phyloP scores from a whole-genome alignment of 352 stramenopile genomes.

The Phytophthora colocasiae region DNA sequence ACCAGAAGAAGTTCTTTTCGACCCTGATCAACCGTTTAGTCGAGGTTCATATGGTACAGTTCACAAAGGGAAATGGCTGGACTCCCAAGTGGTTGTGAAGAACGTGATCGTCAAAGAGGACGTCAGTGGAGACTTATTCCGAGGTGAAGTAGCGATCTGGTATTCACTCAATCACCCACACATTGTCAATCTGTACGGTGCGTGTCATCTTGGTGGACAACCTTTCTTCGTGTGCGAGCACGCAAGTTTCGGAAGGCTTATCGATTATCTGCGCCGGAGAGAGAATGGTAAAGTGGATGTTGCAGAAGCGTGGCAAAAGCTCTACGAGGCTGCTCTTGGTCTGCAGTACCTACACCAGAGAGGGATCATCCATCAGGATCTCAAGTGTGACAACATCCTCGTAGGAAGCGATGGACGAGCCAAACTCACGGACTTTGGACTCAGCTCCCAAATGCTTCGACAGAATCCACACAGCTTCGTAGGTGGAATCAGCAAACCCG shows the following conservation, averaged over 20 bases:
- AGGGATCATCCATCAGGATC: neutral
- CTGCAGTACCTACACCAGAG: neutral
- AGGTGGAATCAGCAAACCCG: too few relatives aligned
- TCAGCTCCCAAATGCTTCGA: neutral
- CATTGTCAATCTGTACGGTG: conserved; percentile 42
- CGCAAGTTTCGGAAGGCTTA: conserved; percentile 17
- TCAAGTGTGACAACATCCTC: neutral
- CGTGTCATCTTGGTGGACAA: conserved; percentile 29
- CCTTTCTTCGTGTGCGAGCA: conserved; percentile 41
- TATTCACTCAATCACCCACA: conserved; percentile 39
- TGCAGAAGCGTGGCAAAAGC: neutral
- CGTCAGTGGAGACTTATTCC: conserved; percentile 11
- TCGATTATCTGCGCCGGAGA: conserved; percentile 18
- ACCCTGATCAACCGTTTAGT: neutral
- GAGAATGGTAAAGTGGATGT: neutral
- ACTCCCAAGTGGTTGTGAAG: conserved; percentile 36
- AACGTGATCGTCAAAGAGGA: neutral
- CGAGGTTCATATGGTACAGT: conserved; percentile 2
- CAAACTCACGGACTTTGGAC: neutral
- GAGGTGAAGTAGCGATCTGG: conserved; percentile 33
- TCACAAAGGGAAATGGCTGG: conserved; percentile 19
- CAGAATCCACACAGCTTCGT: neutral
- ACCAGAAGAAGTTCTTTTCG: conserved; percentile 6
- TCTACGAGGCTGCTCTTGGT: neutral
- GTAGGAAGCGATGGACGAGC: neutral